phyloP scores from a whole-genome alignment of 805 yeast genomes.

The Diddensiella caesifluorescens region DNA sequence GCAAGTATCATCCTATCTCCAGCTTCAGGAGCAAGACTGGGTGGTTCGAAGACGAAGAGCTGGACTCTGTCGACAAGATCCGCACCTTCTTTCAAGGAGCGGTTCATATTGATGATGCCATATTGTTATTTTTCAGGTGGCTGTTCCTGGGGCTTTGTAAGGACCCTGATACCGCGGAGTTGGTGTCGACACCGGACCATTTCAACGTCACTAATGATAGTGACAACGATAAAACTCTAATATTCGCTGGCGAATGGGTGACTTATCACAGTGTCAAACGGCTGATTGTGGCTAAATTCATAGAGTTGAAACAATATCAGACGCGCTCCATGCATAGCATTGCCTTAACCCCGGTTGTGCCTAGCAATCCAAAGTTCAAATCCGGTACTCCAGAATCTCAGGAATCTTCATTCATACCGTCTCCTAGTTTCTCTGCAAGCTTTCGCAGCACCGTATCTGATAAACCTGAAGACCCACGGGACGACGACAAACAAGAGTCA shows the following conservation, averaged over 20 bases:
- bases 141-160: conserved; percentile 12
- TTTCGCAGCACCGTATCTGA: not conserved
- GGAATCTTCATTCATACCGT: not conserved
- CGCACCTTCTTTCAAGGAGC: conserved; percentile 5
- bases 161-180: conserved; percentile 12
- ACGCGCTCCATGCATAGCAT: not conserved
- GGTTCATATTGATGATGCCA: conserved; percentile 7
- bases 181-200: not conserved
- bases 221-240: conserved; percentile 4
- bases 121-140: conserved; percentile 11
- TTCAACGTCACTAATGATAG: not conserved
- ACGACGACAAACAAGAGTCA: not conserved
- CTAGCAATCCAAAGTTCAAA: no score
- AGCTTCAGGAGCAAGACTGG: conserved; percentile 7
- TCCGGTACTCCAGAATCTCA: no score
- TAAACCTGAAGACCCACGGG: not conserved
- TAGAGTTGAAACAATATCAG: conserved; percentile 3
- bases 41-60: not conserved
- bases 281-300: conserved; percentile 4
- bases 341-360: no score
- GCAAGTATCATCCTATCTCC: conserved; percentile 5
- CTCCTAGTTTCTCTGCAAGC: not conserved
- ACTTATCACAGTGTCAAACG: conserved; percentile 7
- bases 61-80: not conserved
- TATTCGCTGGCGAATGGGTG: conserved; percentile 14